These are phyloP conservation scores for Prunella vulgaris DNA, from an alignment of 257 asterid genomes.

Conservation along the genomic window DNA sequence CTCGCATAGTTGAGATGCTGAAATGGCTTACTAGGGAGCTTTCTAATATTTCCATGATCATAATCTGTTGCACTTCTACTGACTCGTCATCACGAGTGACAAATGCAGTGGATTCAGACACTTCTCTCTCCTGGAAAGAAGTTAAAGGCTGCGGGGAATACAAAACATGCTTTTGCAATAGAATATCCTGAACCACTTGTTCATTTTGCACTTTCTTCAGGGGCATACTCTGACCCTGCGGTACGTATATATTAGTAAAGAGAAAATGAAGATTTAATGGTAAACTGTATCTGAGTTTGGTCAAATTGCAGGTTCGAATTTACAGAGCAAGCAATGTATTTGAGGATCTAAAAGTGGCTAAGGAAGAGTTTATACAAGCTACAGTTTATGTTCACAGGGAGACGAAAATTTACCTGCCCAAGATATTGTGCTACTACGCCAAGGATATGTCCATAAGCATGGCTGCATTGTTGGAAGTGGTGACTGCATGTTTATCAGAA, in stretches of 20 bases:
- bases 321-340: slow-evolving; percentile 62
- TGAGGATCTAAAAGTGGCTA: slow-evolving; percentile 64
- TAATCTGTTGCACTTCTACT: background rate
- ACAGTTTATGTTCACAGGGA: slow-evolving; percentile 54
- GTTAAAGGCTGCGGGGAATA: slow-evolving; percentile 45
- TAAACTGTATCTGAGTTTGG: background rate
- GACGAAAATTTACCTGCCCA: slow-evolving; percentile 63
- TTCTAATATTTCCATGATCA: background rate
- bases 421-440: slow-evolving; percentile 52
- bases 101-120: slow-evolving; percentile 73
- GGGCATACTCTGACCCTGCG: slow-evolving; percentile 74
- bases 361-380: slow-evolving; percentile 68
- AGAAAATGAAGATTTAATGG: background rate
- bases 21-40: background rate
- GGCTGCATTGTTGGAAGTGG: slow-evolving; percentile 50
- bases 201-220: slow-evolving; percentile 82
- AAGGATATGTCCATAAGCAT: slow-evolving; percentile 68
- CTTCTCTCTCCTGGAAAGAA: slow-evolving; percentile 77
- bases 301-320: slow-evolving; percentile 57
- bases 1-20: too few relatives aligned
- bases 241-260: slow-evolving; percentile 25
- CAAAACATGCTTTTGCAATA: slow-evolving; percentile 56
- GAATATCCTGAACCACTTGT: slow-evolving; percentile 86
- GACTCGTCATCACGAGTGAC: background rate
- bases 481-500: slow-evolving; percentile 42